Percentiles rank a stretch among this genome's conserved stretches.
Conservation (phyloP, 345 rosid genomes). For the Eucalyptus sp. region DNA sequence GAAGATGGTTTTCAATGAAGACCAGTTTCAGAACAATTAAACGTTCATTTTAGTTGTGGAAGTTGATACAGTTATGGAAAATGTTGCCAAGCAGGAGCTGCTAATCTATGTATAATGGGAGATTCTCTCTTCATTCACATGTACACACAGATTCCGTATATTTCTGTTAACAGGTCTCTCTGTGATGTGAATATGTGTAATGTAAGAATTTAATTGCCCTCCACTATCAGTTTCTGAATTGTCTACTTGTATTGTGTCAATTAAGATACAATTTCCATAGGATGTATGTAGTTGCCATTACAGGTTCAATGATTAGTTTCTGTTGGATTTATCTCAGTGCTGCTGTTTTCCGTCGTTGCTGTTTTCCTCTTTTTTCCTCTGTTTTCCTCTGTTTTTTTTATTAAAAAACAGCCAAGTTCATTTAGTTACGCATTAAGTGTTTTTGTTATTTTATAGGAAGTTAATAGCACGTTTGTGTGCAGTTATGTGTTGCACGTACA, state of each 20-base stretch:
- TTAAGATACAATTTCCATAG: neutral
- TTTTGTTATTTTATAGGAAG: no score
- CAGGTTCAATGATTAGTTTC: neutral
- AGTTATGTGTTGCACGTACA: no score
- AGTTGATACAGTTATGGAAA: neutral
- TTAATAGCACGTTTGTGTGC: no score
- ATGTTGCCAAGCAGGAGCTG: neutral
- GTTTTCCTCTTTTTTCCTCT: no score
- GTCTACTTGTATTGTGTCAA: neutral
- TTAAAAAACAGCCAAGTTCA: no score
- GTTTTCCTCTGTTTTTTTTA: no score
- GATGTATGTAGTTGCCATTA: neutral
- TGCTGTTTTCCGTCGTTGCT: no score
- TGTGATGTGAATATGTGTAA: neutral
- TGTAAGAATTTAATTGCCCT: neutral
- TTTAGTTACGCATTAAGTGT: no score
- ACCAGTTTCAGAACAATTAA: neutral
- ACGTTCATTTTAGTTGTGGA: neutral
- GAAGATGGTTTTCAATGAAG: neutral
- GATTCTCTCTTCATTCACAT: neutral
- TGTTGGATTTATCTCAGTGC: no score
- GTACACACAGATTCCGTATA: neutral
- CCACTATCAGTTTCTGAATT: neutral
- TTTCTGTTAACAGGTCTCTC: neutral
- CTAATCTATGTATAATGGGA: neutral